Evolutionary conservation across 2,329 filamentous ascomycete genomes (phyloP).

Genomic region (Aspergillus thermomutatus): DNA sequence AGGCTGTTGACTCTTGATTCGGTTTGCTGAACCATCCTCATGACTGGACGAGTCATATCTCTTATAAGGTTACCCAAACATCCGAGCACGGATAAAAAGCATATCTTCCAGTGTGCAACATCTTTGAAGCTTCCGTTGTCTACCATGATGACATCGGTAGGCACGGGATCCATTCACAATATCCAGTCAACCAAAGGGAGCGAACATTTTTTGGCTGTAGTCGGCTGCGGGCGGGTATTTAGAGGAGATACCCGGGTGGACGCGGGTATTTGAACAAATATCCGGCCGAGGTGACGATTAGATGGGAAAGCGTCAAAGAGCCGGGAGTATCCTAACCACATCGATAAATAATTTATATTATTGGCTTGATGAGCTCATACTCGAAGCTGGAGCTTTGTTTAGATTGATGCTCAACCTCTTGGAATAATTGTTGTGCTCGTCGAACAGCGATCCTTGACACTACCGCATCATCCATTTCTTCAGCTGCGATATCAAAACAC

Average conservation of each 20-base stretch:
- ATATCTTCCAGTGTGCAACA: background rate
- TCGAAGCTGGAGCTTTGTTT: no score
- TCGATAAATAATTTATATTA: background rate
- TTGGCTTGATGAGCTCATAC: background rate
- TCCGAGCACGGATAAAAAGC: background rate
- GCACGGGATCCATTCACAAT: background rate
- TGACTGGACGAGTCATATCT: background rate
- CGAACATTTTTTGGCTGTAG: constrained; percentile 4
- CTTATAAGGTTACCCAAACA: background rate
- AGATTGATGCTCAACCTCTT: background rate
- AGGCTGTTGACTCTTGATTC: background rate
- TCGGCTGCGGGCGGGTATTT: constrained; percentile 17
- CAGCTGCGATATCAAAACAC: background rate
- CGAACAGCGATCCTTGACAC: background rate
- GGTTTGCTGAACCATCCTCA: background rate
- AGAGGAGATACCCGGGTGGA: constrained; percentile 2
- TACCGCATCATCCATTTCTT: background rate
- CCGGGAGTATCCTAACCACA: background rate
- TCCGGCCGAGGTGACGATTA: background rate
- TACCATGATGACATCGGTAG: background rate
- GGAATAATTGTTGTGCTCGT: background rate
- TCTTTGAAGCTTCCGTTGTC: background rate
- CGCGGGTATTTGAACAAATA: constrained; percentile 15
- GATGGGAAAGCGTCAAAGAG: background rate
- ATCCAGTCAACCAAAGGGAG: background rate